Percentiles rank a stretch among this genome's conserved stretches.
These are phyloP conservation scores for Biscogniauxia sp. DNA, from an alignment of 2,329 filamentous ascomycete species.

Conservation along the genomic window DNA sequence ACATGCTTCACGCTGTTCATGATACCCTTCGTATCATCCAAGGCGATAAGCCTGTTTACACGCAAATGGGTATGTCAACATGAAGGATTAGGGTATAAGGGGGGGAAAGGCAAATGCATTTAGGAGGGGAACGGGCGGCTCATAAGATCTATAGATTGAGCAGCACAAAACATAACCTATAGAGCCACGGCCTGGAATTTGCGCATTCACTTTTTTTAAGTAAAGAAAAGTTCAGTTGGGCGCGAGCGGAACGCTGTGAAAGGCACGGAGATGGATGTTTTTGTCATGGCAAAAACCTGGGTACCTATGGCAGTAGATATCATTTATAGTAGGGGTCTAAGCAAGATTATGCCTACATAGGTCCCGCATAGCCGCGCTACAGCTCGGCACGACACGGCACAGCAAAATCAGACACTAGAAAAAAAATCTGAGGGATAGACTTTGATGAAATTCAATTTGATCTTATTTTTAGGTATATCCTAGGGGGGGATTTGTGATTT, in stretches of 20 bases:
- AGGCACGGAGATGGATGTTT: too few species aligned
- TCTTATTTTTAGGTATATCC: background rate
- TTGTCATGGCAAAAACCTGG: conserved; percentile 3
- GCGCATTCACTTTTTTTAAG: background rate
- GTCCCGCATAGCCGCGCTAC: too few species aligned
- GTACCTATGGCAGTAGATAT: too few species aligned
- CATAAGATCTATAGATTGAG: conserved; percentile 16
- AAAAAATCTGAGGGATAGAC: background rate
- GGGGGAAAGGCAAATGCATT: conserved; percentile 8
- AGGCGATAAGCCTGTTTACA: background rate
- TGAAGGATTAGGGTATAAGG: background rate
- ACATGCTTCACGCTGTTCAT: background rate
- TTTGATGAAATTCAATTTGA: background rate
- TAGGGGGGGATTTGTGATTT: too few species aligned
- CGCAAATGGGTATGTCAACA: background rate
- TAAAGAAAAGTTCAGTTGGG: background rate
- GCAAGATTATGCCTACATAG: background rate
- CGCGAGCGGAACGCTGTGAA: too few species aligned
- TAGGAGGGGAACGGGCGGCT: conserved; percentile 5
- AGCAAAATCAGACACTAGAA: too few species aligned
- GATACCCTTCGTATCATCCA: background rate
- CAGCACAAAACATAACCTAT: conserved; percentile 13
- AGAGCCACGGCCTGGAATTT: conserved; percentile 19
- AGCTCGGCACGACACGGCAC: too few species aligned
- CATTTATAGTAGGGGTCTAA: too few species aligned